phyloP scores from a whole-genome alignment of 192 early-diverging fungal genomes.

The Linnemannia elongata region DNA sequence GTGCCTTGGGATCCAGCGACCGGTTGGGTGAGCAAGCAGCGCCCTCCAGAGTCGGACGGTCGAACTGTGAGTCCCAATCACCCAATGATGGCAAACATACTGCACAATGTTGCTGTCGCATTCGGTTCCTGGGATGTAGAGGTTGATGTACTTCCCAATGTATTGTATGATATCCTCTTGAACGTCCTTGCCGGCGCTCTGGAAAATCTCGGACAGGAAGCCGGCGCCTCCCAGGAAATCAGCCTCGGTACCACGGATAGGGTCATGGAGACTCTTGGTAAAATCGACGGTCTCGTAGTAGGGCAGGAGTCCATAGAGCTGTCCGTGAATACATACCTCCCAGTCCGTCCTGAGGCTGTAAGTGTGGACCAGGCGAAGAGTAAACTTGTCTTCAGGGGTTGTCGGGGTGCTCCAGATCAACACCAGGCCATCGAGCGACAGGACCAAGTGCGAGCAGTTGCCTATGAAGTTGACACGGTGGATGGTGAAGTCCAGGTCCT shows the following conservation, averaged over 20 bases:
- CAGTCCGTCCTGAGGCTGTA: background rate
- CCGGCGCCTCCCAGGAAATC: background rate
- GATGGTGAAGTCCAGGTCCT: background rate
- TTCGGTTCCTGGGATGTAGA: constrained; percentile 3
- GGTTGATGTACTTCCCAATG: constrained; percentile 19
- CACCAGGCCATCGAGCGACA: background rate
- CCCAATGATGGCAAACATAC: background rate
- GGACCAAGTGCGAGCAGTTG: background rate
- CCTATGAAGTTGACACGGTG: background rate
- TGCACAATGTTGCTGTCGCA: background rate
- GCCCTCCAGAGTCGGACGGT: constrained; percentile 14
- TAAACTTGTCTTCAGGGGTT: background rate
- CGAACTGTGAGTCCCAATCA: background rate
- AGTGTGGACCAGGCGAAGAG: background rate
- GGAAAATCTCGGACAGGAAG: background rate
- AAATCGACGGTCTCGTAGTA: constrained; percentile 19
- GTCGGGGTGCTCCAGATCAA: background rate
- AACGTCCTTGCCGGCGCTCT: background rate
- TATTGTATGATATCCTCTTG: constrained; percentile 26
- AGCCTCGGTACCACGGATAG: background rate
- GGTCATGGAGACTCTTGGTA: constrained; percentile 6
- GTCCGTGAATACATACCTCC: constrained; percentile 15
- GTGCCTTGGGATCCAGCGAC: constrained; percentile 25
- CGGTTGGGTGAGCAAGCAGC: background rate
- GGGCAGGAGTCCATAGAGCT: background rate